A percentile compares a stretch with the other conserved stretches of the same genome.
Conservation (phyloP, 768 basidiomycete species). For the Mycena polygramma region DNA sequence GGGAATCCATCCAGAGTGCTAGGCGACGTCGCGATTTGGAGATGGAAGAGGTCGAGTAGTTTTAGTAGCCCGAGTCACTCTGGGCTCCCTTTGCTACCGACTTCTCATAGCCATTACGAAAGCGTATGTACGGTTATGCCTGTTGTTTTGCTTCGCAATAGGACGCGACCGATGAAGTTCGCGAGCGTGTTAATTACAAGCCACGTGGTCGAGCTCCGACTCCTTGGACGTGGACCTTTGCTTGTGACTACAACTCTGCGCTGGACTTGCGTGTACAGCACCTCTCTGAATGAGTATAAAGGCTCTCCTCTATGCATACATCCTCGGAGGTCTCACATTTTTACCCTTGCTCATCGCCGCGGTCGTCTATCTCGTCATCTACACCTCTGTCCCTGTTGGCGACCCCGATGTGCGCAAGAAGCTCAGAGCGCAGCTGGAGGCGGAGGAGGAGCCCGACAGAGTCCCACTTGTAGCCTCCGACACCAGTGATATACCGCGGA, state of each 20-base stretch:
- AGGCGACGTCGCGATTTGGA: no score
- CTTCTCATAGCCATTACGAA: neutral
- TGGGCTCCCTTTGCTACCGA: no score
- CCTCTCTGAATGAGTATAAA: constrained; percentile 69
- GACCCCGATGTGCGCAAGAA: constrained; percentile 62
- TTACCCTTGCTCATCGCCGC: constrained; percentile 79
- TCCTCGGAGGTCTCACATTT: constrained; percentile 92
- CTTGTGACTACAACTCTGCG: neutral
- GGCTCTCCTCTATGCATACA: constrained; percentile 84
- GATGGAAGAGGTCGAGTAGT: no score
- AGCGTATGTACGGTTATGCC: constrained; percentile 11
- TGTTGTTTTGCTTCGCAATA: constrained; percentile 8
- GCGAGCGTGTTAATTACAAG: neutral
- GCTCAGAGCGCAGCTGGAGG: constrained; percentile 49
- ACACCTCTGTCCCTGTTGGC: constrained; percentile 88
- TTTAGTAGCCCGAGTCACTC: no score
- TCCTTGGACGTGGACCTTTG: constrained; percentile 4
- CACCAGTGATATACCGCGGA: constrained; percentile 69
- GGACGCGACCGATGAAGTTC: neutral
- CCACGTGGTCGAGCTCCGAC: constrained; percentile 12
- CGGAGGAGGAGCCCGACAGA: constrained; percentile 46
- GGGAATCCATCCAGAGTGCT: no score
- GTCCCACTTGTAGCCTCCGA: constrained; percentile 47
- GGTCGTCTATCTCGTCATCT: constrained; percentile 73
- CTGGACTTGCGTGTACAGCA: constrained; percentile 9